Evolutionary conservation across 2,329 filamentous ascomycete species (phyloP).

Genomic region (Tolypocladium amazonense): DNA sequence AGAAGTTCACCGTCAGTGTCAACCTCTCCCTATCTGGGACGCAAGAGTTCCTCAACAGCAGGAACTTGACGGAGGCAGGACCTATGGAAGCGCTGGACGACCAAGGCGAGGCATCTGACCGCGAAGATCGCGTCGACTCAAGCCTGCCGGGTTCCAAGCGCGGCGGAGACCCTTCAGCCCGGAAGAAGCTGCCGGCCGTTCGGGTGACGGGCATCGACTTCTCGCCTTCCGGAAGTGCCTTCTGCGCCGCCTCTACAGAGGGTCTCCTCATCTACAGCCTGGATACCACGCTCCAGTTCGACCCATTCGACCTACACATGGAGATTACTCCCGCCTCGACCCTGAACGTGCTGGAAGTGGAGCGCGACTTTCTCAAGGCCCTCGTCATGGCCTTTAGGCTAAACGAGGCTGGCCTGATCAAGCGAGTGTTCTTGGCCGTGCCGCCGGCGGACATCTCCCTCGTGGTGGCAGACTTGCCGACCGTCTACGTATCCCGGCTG

Average conservation of each 20-base stretch:
- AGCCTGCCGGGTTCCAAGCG: constrained; percentile 78
- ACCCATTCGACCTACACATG: constrained; percentile 92
- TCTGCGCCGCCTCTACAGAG: constrained; percentile 92
- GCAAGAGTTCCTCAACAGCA: constrained; percentile 94
- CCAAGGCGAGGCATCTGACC: constrained; percentile 77
- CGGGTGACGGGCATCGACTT: constrained; percentile 79
- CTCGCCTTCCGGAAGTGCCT: constrained; percentile 77
- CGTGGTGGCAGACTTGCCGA: constrained; percentile 68
- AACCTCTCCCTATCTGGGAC: constrained; percentile 95
- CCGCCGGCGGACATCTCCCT: constrained; percentile 66
- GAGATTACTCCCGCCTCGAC: constrained; percentile 85
- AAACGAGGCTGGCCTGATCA: constrained; percentile 73
- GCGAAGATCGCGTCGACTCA: constrained; percentile 71
- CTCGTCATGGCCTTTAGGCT: constrained; percentile 95
- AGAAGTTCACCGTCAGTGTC: constrained; percentile 91
- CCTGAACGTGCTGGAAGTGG: constrained; percentile 52
- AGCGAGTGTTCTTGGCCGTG: constrained; percentile 75
- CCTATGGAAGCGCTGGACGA: constrained; percentile 78
- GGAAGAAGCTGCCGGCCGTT: constrained; percentile 70
- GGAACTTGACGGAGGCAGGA: constrained; percentile 80
- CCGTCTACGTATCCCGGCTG: constrained; percentile 75
- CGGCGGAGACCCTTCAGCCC: constrained; percentile 67
- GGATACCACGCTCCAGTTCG: constrained; percentile 75
- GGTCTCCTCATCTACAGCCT: constrained; percentile 89
- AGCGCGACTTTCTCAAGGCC: constrained; percentile 80